phyloP scores from a whole-genome alignment of 805 yeast species.

The Hanseniaspora lindneri region DNA sequence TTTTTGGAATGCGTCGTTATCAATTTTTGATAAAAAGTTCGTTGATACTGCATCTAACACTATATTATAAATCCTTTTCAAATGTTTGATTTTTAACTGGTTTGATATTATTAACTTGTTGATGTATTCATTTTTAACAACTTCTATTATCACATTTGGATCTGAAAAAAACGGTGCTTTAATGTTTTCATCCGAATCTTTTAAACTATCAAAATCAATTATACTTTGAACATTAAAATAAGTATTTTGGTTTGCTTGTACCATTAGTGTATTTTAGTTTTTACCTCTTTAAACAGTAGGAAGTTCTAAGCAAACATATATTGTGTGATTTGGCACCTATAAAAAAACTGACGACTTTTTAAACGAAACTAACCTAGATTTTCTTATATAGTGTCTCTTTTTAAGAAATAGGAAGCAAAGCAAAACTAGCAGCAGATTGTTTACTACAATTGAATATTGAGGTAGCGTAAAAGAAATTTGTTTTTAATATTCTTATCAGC shows the following conservation, averaged over 20 bases:
- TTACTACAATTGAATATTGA: too few relatives aligned
- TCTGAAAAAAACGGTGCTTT: not conserved
- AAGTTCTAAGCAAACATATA: too few relatives aligned
- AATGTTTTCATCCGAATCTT: not conserved
- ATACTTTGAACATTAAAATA: not conserved
- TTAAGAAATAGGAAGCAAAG: too few relatives aligned
- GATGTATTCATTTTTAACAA: not conserved
- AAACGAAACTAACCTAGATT: too few relatives aligned
- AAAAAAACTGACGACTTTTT: too few relatives aligned
- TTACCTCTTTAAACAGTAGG: too few relatives aligned
- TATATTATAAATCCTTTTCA: not conserved
- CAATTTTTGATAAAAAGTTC: not conserved
- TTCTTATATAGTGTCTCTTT: too few relatives aligned
- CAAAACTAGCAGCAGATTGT: too few relatives aligned
- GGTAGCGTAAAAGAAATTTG: too few relatives aligned
- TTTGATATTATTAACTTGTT: not conserved
- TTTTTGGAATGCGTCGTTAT: not conserved
- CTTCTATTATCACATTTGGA: not conserved
- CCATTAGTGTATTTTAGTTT: not conserved
- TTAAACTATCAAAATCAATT: not conserved
- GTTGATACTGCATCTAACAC: not conserved
- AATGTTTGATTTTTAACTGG: not conserved
- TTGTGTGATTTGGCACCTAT: not conserved
- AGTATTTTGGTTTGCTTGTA: not conserved
- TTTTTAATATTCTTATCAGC: too few relatives aligned